Evolutionary conservation across 2,329 filamentous ascomycete genomes (phyloP), one percentile per base, ranked within the genome.

Genomic region (Verticillium nubilum): DNA sequence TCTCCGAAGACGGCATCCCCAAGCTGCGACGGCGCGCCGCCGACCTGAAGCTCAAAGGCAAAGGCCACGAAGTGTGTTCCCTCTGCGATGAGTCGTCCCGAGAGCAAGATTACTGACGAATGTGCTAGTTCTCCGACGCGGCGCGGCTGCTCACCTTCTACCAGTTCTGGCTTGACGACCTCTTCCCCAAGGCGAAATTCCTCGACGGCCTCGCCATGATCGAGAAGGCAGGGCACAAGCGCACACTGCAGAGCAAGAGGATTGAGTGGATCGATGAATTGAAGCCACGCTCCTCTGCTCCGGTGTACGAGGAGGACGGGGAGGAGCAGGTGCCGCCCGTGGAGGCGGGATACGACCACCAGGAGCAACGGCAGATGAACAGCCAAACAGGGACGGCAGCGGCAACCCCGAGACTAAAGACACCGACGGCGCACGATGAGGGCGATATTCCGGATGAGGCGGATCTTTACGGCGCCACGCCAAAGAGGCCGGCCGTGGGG

Each of bases 171-270:
- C 88, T 99, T 2, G 94, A 99, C 74, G 92, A 97, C 69, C 80
- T 99, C 13, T 99, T 93, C 69, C 95, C 95, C 13, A 92, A 96
- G 69, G 95, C 94, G 5, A 94, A 92, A 69, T 99, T 99, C 69
- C 84, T 90, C 54, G 95, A 99, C 68, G 95, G 90, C 2, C 78
- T 98, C 6, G 78, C 82, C 42, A 97, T 98, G 79, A 91, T 98
- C 2, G 95, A 99, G 73, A 97, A 96, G 74, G 81, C 92, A 0
- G 95, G 95, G 1, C 95, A 97, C 74, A 91, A 89, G 67, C 93
- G 90, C 70, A 80, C 82, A 15, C 82, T 98, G 71, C 85, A 90
- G 64, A 82, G 85, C 31, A 89, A 88, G 75, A 83, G 94, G 61
- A 85, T 85, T 70, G 86, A 90, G 63, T 96, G 92, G 90, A 94